phyloP scores from a whole-genome alignment of 129 eudicot genomes.

The Artemisia annua region DNA sequence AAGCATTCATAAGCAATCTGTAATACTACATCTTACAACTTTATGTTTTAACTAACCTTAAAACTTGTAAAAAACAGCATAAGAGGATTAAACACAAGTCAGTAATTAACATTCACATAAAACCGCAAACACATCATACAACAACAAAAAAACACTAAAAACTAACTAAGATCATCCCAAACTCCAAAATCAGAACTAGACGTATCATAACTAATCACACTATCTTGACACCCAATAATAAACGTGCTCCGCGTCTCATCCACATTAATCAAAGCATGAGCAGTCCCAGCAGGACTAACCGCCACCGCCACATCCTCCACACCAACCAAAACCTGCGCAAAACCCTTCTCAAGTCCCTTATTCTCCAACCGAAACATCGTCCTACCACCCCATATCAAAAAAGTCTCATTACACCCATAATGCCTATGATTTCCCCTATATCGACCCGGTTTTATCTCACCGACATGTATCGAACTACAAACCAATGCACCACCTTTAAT shows the following conservation, averaged over 20 bases:
- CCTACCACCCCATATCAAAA: conserved; percentile 89
- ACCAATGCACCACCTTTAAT: conserved; percentile 67
- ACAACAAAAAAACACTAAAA: neutral
- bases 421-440: conserved; percentile 93
- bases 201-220: conserved; percentile 40
- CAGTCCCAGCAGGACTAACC: conserved; percentile 73
- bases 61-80: conserved; percentile 3
- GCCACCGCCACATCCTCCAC: conserved; percentile 80
- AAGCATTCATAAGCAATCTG: too few species aligned
- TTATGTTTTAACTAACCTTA: neutral
- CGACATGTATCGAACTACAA: conserved; percentile 82
- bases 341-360: conserved; percentile 47
- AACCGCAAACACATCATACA: neutral
- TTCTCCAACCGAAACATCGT: conserved; percentile 79
- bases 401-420: conserved; percentile 85
- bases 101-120: conserved; percentile 27
- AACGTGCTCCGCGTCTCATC: conserved; percentile 56
- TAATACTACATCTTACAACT: neutral
- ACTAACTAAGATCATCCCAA: conserved; percentile 71
- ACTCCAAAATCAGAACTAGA: conserved; percentile 68
- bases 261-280: conserved; percentile 80
- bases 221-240: conserved; percentile 86
- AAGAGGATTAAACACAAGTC: neutral
- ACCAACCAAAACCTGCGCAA: conserved; percentile 57
- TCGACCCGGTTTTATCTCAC: conserved; percentile 82